Evolutionary conservation across 2,329 filamentous ascomycete genomes (phyloP).

Genomic region (Cercospora berteroae): DNA sequence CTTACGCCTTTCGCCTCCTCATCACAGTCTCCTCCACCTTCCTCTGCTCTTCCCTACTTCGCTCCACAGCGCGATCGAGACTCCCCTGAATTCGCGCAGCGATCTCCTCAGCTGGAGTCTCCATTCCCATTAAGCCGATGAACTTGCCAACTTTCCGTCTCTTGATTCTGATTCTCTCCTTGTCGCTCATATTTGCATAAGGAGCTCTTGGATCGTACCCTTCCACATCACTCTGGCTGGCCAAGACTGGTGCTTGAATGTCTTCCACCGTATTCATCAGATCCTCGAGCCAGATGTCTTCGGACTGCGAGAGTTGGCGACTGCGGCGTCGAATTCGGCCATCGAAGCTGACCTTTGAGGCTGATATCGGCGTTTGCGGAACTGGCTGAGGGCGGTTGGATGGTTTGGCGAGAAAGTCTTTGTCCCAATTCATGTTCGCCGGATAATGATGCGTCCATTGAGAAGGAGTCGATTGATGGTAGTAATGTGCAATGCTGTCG

Average conservation of each 20-base stretch:
- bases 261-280: slow-evolving; percentile 36
- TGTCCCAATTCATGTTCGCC: slow-evolving; percentile 63
- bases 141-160: slow-evolving; percentile 70
- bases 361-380: slow-evolving; percentile 10
- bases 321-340: slow-evolving; percentile 15
- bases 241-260: slow-evolving; percentile 37
- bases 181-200: slow-evolving; percentile 37
- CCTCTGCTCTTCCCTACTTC: slow-evolving; percentile 34
- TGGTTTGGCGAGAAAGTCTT: slow-evolving; percentile 39
- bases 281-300: slow-evolving; percentile 29
- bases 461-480: slow-evolving; percentile 65
- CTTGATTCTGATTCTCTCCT: slow-evolving; percentile 54
- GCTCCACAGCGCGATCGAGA: slow-evolving; percentile 35
- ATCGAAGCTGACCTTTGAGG: slow-evolving; percentile 9
- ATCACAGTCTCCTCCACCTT: slow-evolving; percentile 37
- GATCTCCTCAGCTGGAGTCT: slow-evolving; percentile 52
- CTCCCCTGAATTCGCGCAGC: slow-evolving; percentile 41
- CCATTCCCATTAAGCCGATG: slow-evolving; percentile 66
- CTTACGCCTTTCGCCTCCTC: slow-evolving; percentile 31
- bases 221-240: slow-evolving; percentile 13
- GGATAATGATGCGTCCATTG: slow-evolving; percentile 62
- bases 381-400: background rate
- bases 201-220: slow-evolving; percentile 16
- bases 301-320: slow-evolving; percentile 23
- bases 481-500: slow-evolving; percentile 68